phyloP scores from a whole-genome alignment of 2,329 filamentous ascomycete species.

The Nemania serpens region DNA sequence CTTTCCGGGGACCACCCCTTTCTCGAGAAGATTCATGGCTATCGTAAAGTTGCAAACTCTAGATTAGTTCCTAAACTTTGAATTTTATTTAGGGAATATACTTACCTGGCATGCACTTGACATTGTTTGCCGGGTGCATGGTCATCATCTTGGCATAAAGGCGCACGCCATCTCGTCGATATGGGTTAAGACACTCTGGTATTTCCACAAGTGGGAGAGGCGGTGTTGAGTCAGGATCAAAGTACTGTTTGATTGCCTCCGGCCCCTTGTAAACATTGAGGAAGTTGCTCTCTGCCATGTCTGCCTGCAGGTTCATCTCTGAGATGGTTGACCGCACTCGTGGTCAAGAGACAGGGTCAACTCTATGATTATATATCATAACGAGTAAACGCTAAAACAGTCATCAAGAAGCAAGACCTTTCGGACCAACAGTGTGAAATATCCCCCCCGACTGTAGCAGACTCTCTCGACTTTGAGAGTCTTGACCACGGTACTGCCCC shows the following conservation, averaged over 20 bases:
- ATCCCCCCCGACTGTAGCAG: no score
- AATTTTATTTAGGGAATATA: background rate
- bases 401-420: no score
- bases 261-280: conserved; percentile 63
- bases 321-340: background rate
- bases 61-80: background rate
- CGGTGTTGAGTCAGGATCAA: conserved; percentile 61
- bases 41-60: conserved; percentile 7
- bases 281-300: conserved; percentile 38
- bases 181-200: conserved; percentile 61
- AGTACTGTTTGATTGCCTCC: conserved; percentile 62
- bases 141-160: conserved; percentile 72
- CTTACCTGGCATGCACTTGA: conserved; percentile 64
- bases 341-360: no score
- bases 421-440: no score
- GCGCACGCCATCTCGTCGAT: conserved; percentile 59
- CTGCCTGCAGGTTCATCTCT: conserved; percentile 1
- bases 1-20: conserved; percentile 46
- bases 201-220: conserved; percentile 66
- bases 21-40: conserved; percentile 57
- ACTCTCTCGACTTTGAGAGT: no score
- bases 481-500: no score
- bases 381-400: no score
- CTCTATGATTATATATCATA: no score
- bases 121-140: conserved; percentile 66